Percentiles rank a stretch among this genome's conserved stretches.
phyloP scores from a whole-genome alignment of 2,329 filamentous ascomycete species.

The Xylariomycetidae sp. region DNA sequence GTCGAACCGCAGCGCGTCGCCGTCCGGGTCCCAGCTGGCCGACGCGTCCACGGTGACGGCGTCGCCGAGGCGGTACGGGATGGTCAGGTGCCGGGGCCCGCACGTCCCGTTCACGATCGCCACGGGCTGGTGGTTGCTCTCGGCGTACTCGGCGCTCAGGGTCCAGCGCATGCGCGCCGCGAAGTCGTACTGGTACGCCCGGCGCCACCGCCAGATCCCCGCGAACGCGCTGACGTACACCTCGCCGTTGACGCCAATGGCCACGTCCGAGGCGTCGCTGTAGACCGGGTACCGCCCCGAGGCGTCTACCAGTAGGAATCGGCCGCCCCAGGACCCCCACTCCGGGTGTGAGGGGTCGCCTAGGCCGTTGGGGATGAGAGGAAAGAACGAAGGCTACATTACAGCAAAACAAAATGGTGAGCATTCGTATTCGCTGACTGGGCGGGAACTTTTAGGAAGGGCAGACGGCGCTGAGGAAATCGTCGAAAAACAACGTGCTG shows the following conservation, averaged over 20 bases:
- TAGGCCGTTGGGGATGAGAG: slow-evolving; percentile 40
- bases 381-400: slow-evolving; percentile 38
- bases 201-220: slow-evolving; percentile 17
- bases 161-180: slow-evolving; percentile 20
- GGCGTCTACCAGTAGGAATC: slow-evolving; percentile 12
- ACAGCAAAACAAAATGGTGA: no score
- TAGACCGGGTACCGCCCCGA: slow-evolving; percentile 4
- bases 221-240: slow-evolving; percentile 7
- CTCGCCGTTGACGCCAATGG: slow-evolving; percentile 9
- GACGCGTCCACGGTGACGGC: slow-evolving; percentile 35
- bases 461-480: no score
- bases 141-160: slow-evolving; percentile 11
- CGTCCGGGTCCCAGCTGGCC: slow-evolving; percentile 36
- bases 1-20: slow-evolving; percentile 31
- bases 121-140: slow-evolving; percentile 39
- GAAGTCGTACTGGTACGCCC: slow-evolving; percentile 19
- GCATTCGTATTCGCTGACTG: no score
- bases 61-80: slow-evolving; percentile 30
- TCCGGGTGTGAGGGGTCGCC: slow-evolving; percentile 35
- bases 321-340: slow-evolving; percentile 40
- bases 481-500: no score
- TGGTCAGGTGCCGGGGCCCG: slow-evolving; percentile 28
- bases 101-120: slow-evolving; percentile 34
- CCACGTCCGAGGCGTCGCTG: slow-evolving; percentile 10
- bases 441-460: no score